phyloP scores from a whole-genome alignment of 495 filamentous ascomycete species.

The Penicillium riverlandense region DNA sequence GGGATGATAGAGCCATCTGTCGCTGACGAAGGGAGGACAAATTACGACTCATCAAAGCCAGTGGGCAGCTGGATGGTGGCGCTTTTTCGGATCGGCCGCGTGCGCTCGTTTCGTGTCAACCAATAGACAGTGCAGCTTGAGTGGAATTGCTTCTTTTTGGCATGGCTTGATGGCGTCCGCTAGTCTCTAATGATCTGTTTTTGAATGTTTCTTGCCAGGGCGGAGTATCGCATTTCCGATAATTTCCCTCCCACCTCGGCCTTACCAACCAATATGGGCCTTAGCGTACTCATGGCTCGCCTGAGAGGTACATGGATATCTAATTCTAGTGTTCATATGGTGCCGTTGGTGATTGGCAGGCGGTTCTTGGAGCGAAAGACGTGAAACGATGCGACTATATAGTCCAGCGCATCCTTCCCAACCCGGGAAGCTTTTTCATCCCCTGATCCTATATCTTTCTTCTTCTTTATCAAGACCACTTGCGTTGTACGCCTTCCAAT shows the following conservation, averaged over 20 bases:
- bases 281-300: constrained; percentile 5
- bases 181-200: constrained; percentile 5
- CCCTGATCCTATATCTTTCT: not conserved
- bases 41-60: not conserved
- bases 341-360: constrained; percentile 1
- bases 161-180: constrained; percentile 12
- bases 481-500: not conserved
- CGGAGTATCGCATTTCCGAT: constrained; percentile 10
- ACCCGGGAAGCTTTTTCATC: not conserved
- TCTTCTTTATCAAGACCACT: not conserved
- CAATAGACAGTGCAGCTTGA: constrained; percentile 4
- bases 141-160: constrained; percentile 8
- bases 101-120: constrained; percentile 3
- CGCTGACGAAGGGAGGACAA: constrained; percentile 1
- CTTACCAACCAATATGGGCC: constrained; percentile 2
- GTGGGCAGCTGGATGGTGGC: constrained; percentile 2
- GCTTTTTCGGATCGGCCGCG: not conserved
- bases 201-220: not conserved
- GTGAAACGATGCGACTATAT: not conserved
- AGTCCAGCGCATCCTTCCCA: not conserved
- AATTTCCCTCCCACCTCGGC: constrained; percentile 3
- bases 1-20: not conserved
- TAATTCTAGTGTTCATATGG: not conserved
- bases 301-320: constrained; percentile 3
- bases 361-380: not conserved